phyloP scores from a whole-genome alignment of 352 stramenopile genomes.

The Phytophthora cryptogea region DNA sequence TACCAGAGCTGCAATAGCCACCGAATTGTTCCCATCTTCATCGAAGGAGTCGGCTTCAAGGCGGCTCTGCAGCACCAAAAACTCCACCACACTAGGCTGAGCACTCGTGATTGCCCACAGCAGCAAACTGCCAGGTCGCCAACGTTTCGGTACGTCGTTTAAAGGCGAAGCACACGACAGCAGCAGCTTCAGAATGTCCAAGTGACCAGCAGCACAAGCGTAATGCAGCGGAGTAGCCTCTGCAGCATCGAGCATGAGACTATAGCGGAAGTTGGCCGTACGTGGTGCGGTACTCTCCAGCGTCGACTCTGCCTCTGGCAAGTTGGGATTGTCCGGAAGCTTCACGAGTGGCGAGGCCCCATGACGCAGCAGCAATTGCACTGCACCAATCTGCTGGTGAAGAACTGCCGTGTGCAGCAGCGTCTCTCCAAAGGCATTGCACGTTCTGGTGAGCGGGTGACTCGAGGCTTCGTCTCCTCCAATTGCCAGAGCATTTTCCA shows the following conservation, averaged over 20 bases:
- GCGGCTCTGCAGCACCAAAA: conserved; percentile 48
- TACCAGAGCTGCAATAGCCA: conserved; percentile 54
- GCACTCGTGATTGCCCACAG: conserved; percentile 67
- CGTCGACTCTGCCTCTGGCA: conserved; percentile 24
- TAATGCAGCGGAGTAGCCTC: conserved; percentile 76
- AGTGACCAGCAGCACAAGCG: conserved; percentile 51
- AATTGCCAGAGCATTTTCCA: conserved; percentile 26
- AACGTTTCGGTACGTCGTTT: conserved; percentile 23
- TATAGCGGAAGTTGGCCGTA: conserved; percentile 63
- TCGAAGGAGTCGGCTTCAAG: conserved; percentile 67
- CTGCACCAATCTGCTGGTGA: conserved; percentile 50
- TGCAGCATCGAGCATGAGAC: conserved; percentile 47
- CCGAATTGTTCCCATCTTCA: conserved; percentile 74
- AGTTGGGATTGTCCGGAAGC: conserved; percentile 32
- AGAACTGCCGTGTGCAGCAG: conserved; percentile 72
- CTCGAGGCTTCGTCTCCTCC: neutral
- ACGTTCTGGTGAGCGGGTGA: conserved; percentile 8
- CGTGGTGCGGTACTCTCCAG: conserved; percentile 55
- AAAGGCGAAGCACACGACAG: conserved; percentile 19
- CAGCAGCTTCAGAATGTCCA: conserved; percentile 71
- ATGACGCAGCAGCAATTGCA: conserved; percentile 55
- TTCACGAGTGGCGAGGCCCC: conserved; percentile 46
- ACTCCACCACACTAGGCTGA: conserved; percentile 48
- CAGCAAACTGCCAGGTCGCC: conserved; percentile 53
- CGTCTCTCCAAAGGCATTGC: conserved; percentile 65